Conservation (phyloP, 495 filamentous ascomycete species). For the Neurospora sp. region DNA sequence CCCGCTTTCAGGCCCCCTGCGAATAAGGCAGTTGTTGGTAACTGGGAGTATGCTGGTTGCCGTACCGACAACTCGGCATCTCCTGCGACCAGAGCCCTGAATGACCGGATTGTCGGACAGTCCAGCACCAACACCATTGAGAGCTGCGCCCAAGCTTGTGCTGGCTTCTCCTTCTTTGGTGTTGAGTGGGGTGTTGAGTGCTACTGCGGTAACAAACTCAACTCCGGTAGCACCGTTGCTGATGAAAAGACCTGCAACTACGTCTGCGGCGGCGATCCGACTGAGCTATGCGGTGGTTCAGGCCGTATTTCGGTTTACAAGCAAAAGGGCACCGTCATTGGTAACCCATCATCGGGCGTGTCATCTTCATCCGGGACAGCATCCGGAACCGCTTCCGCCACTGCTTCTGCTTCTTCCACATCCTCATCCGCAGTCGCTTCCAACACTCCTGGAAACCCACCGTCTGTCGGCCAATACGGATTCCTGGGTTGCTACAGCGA, state of each 20-base stretch:
- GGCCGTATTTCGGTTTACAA: slow-evolving; percentile 6
- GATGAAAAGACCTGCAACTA: slow-evolving; percentile 1
- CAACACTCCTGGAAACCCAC: slow-evolving; percentile 14
- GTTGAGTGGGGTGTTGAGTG: slow-evolving; percentile 10
- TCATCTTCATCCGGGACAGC: background rate
- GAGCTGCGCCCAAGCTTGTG: slow-evolving; percentile 18
- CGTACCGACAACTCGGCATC: slow-evolving; percentile 17
- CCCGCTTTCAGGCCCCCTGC: slow-evolving; percentile 8
- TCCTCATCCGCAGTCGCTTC: slow-evolving; percentile 6
- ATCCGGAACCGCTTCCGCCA: background rate
- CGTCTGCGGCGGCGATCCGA: slow-evolving; percentile 7
- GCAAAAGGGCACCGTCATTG: slow-evolving; percentile 5
- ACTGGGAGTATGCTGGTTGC: slow-evolving; percentile 22
- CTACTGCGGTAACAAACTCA: slow-evolving; percentile 9
- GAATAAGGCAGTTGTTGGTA: slow-evolving; percentile 14
- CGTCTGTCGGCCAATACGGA: slow-evolving; percentile 17
- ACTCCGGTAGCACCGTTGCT: background rate
- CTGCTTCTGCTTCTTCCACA: slow-evolving; percentile 23
- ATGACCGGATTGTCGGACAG: slow-evolving; percentile 3
- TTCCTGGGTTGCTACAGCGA: slow-evolving; percentile 30
- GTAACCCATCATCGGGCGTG: background rate
- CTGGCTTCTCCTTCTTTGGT: slow-evolving; percentile 11
- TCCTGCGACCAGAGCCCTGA: slow-evolving; percentile 9
- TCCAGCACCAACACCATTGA: slow-evolving; percentile 22
- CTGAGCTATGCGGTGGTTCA: slow-evolving; percentile 3